phyloP scores from a whole-genome alignment of 2,329 filamentous ascomycete genomes.

The Paramyrothecium roridum region DNA sequence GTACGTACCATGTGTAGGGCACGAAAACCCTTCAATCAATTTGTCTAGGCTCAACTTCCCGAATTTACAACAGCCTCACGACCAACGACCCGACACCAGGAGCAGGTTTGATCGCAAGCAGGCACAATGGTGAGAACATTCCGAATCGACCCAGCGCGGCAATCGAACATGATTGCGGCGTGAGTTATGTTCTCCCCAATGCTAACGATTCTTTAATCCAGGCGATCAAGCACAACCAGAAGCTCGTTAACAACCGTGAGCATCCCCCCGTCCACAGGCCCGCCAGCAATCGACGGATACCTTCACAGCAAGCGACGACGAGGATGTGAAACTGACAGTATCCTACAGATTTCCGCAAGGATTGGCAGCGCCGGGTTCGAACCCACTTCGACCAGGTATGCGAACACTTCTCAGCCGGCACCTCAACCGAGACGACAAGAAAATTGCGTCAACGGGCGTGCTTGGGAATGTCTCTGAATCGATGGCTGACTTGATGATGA shows the following conservation, averaged over 20 bases:
- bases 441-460: neutral
- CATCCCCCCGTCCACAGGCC: conserved; percentile 17
- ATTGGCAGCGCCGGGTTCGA: conserved; percentile 99
- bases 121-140: conserved; percentile 47
- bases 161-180: too few relatives aligned
- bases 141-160: neutral
- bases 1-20: conserved; percentile 34
- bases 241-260: conserved; percentile 94
- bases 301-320: conserved; percentile 9
- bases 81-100: conserved; percentile 36
- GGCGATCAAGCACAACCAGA: conserved; percentile 99
- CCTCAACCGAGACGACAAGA: neutral
- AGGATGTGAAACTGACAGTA: conserved; percentile 35
- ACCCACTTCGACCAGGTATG: conserved; percentile 99
- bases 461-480: neutral
- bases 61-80: conserved; percentile 33
- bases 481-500: conserved; percentile 24
- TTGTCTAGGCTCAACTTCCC: conserved; percentile 35
- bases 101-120: conserved; percentile 49
- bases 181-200: conserved; percentile 6
- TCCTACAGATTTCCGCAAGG: conserved; percentile 89
- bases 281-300: conserved; percentile 17
- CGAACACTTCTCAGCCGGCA: conserved; percentile 10
- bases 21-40: conserved; percentile 39
- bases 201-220: conserved; percentile 33